phyloP scores from a whole-genome alignment of 176 grass and related monocot genomes.

The Lolium rigidum region DNA sequence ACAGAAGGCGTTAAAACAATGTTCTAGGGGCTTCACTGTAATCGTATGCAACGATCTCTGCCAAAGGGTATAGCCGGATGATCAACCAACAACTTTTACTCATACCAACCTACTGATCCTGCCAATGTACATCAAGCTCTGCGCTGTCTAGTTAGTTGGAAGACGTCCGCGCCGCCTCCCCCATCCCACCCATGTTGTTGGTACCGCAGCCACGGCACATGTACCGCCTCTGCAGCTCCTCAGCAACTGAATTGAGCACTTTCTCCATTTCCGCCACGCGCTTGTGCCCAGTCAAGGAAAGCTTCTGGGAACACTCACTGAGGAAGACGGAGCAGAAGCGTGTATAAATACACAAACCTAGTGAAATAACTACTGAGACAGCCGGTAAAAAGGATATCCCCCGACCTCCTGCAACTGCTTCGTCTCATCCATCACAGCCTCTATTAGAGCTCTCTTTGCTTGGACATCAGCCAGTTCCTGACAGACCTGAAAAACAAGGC shows the following conservation, averaged over 20 bases:
- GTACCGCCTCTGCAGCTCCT: conserved; percentile 62
- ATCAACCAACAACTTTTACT: not conserved
- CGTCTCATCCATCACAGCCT: conserved; percentile 66
- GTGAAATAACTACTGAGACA: not conserved
- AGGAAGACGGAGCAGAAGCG: not conserved
- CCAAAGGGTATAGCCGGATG: too few relatives aligned
- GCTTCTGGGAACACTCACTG: not conserved
- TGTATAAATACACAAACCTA: not conserved
- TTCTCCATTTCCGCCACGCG: conserved; percentile 62
- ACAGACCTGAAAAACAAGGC: conserved; percentile 49
- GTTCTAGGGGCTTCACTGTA: not conserved
- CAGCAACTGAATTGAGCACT: conserved; percentile 59
- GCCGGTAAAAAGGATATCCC: conserved; percentile 66
- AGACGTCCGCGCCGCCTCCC: not conserved
- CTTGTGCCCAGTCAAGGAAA: conserved; percentile 76
- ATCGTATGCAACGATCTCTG: not conserved
- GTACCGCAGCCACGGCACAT: conserved; percentile 59
- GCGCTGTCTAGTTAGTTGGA: conserved; percentile 8
- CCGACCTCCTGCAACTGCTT: conserved; percentile 66
- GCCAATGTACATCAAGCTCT: not conserved
- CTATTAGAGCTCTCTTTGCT: conserved; percentile 67
- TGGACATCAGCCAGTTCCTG: conserved; percentile 59
- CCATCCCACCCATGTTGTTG: conserved; percentile 65
- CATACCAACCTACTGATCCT: not conserved
- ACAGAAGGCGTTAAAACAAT: not conserved